These are phyloP conservation scores for Kingdonia uniflora DNA, from an alignment of 164 flowering plant species.

Conservation along the genomic window DNA sequence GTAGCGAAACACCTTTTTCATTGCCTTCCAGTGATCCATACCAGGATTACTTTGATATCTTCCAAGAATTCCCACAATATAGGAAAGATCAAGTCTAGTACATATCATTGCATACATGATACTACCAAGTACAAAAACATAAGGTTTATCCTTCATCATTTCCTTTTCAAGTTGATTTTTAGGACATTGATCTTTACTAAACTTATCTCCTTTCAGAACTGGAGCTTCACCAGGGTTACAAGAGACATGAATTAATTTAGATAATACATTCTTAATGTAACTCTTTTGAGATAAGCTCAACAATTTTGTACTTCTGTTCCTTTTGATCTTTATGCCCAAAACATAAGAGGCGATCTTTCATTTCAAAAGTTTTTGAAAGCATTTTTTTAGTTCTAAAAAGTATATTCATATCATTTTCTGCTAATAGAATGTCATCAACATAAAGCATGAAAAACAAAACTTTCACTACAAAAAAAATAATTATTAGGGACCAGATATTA, in stretches of 20 bases:
- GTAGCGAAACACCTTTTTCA: constrained; percentile 1
- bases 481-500: no score
- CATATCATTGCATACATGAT: neutral
- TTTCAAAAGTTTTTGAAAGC: neutral
- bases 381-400: neutral
- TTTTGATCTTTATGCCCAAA: neutral
- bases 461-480: no score
- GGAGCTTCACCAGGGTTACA: neutral
- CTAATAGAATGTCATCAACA: constrained; percentile 1
- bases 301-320: neutral
- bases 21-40: neutral
- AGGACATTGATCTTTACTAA: constrained; percentile 1
- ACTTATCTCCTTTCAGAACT: constrained; percentile 2
- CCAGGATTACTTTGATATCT: no score
- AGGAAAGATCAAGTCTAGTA: neutral
- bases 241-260: neutral
- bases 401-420: neutral
- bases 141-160: neutral
- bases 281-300: neutral
- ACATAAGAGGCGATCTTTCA: constrained; percentile 1
- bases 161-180: neutral
- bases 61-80: no score
- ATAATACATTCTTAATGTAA: neutral
- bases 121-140: neutral
- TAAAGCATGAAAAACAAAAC: neutral